These are phyloP conservation scores for Spathaspora arborariae DNA, from an alignment of 805 yeast genomes.

Conservation along the genomic window DNA sequence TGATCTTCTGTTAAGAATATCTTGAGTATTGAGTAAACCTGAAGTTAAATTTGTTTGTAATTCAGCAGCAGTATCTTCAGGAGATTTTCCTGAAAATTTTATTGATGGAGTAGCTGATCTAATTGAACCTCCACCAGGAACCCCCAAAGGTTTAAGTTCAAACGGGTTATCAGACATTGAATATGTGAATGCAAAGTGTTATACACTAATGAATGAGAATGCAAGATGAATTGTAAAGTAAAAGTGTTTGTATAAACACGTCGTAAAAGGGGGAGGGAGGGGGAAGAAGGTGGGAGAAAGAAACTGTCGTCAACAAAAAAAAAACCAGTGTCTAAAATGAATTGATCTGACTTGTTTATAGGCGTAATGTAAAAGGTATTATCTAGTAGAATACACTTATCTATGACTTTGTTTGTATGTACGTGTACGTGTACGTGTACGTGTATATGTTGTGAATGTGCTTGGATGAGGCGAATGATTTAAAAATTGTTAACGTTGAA, in stretches of 20 bases:
- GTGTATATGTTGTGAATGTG: background rate
- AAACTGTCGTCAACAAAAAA: too few species aligned
- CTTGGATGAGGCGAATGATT: too few species aligned
- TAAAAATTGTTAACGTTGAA: background rate
- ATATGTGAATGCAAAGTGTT: background rate
- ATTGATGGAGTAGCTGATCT: slow-evolving; percentile 53
- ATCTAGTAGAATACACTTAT: too few species aligned
- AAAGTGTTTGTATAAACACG: too few species aligned
- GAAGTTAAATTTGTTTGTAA: slow-evolving; percentile 54
- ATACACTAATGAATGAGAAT: background rate
- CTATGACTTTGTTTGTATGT: too few species aligned
- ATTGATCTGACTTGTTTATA: too few species aligned
- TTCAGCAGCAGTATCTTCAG: slow-evolving; percentile 60
- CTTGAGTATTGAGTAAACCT: slow-evolving; percentile 71
- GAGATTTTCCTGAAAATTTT: slow-evolving; percentile 55
- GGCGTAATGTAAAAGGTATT: too few species aligned
- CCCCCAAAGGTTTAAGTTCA: slow-evolving; percentile 15
- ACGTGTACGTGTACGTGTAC: background rate
- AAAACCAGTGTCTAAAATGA: too few species aligned
- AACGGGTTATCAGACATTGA: slow-evolving; percentile 42
- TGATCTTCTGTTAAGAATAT: slow-evolving; percentile 65
- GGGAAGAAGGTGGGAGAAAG: too few species aligned
- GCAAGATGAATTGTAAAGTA: background rate
- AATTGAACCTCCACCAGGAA: slow-evolving; percentile 7
- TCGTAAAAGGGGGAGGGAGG: too few species aligned